Evolutionary conservation across 2,329 filamentous ascomycete species (phyloP), one percentile per base, ranked within the genome.

Genomic region (Bipolaris sorokiniana): DNA sequence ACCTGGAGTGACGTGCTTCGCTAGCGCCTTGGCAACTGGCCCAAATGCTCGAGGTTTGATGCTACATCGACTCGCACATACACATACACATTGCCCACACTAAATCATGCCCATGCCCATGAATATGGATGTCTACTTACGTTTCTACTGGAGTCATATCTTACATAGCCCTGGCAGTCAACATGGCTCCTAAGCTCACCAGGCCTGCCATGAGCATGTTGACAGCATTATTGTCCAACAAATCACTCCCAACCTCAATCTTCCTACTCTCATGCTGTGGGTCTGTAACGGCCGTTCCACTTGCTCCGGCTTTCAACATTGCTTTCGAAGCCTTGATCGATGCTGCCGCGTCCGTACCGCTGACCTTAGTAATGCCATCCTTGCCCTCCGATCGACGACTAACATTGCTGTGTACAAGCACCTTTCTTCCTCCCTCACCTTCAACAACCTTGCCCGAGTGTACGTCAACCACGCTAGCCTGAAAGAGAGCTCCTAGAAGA

Each of bases 211-310:
- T 98, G 54, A 94, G 76, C 56, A 97, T 86, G 76, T 99, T 99
- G 67, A 99, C 92, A 52, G 91, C 90, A 76, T 99, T 99, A 76
- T 99, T 99, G 76, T 96, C 92, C 55, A 99, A 80, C 59, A 96
- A 75, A 73, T 97, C 85, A 79, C 82, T 65, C 81, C 89, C 77
- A 60, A 84, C 89, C 74, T 90, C 85, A 78, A 79, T 81, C 67
- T 85, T 85, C 61, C 79, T 67, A 38, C 78, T 82, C 55, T 81
- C 79, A 41, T 76, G 78, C 54, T 79, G 73, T 6, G 58, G 58
- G 57, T 74, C 73, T 18, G 74, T 72, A 7, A 73, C 68, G 13
- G 51, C 61, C 18, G 48, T 61, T 1, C 62, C 62, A 44, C 66
- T 67, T 34, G 61, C 67, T 37, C 67, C 69, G 23, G 68, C 69